These are phyloP conservation scores for Deuterostichococcus epilithicus DNA, from an alignment of 139 green algal genomes.

Conservation along the genomic window DNA sequence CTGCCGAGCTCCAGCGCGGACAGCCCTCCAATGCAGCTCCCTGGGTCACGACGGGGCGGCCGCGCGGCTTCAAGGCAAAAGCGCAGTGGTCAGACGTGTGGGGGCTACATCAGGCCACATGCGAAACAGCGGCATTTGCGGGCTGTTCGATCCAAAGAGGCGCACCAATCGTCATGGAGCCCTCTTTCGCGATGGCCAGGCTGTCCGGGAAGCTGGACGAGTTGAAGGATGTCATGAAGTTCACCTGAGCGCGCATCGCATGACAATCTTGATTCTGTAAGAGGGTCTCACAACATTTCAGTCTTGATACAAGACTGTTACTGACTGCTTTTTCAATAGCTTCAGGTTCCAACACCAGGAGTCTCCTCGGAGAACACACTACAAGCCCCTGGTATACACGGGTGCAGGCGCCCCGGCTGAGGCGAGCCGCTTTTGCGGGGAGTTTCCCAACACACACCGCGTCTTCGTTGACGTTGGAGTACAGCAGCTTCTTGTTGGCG, in stretches of 20 bases:
- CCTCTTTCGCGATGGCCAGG: slow-evolving; percentile 77
- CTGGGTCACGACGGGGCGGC: too few relatives aligned
- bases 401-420: not conserved
- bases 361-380: not conserved
- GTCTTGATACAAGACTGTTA: not conserved
- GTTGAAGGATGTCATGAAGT: slow-evolving; percentile 77
- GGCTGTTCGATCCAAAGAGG: too few relatives aligned
- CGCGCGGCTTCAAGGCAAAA: too few relatives aligned
- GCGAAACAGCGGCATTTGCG: slow-evolving; percentile 10
- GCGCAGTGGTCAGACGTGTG: too few relatives aligned
- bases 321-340: not conserved
- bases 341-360: not conserved
- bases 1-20: too few relatives aligned
- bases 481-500: slow-evolving; percentile 91
- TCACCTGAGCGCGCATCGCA: too few relatives aligned
- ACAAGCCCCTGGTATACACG: not conserved
- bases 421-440: not conserved
- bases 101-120: too few relatives aligned
- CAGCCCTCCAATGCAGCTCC: too few relatives aligned
- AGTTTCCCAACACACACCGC: slow-evolving; percentile 51
- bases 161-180: slow-evolving; percentile 19
- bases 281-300: not conserved
- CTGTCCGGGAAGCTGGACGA: slow-evolving; percentile 67
- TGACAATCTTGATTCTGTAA: too few relatives aligned
- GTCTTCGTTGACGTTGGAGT: slow-evolving; percentile 93